These are phyloP conservation scores for Spirogloea muscicola DNA, from an alignment of 139 green algal species.

Conservation along the genomic window DNA sequence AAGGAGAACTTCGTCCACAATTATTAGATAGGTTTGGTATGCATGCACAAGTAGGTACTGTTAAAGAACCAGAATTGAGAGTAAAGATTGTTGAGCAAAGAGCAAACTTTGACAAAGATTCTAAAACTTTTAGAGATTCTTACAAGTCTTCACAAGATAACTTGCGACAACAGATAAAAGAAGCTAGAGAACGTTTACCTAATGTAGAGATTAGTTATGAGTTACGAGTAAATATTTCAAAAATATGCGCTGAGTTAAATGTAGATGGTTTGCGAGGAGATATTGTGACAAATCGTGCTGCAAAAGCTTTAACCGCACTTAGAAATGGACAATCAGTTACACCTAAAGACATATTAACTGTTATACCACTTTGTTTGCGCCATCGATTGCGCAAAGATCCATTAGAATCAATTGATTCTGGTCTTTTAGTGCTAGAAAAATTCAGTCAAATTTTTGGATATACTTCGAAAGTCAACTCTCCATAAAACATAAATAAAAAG, in stretches of 20 bases:
- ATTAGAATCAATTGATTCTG: conserved; percentile 28
- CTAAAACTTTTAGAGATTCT: conserved; percentile 12
- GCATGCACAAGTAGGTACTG: neutral
- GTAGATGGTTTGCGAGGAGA: conserved; percentile 11
- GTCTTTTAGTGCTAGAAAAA: conserved; percentile 18
- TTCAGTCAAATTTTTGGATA: conserved; percentile 31
- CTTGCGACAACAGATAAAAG: conserved; percentile 4
- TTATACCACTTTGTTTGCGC: conserved; percentile 20
- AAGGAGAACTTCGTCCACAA: conserved; percentile 12
- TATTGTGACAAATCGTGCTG: conserved; percentile 21
- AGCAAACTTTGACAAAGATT: conserved; percentile 1
- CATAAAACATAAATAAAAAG: neutral
- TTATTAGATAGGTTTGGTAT: conserved; percentile 11
- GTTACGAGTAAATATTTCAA: conserved; percentile 12
- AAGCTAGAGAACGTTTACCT: conserved; percentile 7
- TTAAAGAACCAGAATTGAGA: conserved; percentile 7
- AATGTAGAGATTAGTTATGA: conserved; percentile 16
- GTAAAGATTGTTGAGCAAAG: conserved; percentile 11
- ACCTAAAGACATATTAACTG: conserved; percentile 15
- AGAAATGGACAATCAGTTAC: conserved; percentile 12
- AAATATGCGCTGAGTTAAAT: conserved; percentile 14
- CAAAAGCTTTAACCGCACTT: conserved; percentile 16
- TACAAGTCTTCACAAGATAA: conserved; percentile 9
- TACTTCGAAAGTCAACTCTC: conserved; percentile 8
- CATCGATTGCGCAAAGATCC: conserved; percentile 35